A percentile compares a stretch with the other conserved stretches of the same genome.
Evolutionary conservation across 2,329 filamentous ascomycete genomes (phyloP).

Genomic region (Colletotrichum agaves): DNA sequence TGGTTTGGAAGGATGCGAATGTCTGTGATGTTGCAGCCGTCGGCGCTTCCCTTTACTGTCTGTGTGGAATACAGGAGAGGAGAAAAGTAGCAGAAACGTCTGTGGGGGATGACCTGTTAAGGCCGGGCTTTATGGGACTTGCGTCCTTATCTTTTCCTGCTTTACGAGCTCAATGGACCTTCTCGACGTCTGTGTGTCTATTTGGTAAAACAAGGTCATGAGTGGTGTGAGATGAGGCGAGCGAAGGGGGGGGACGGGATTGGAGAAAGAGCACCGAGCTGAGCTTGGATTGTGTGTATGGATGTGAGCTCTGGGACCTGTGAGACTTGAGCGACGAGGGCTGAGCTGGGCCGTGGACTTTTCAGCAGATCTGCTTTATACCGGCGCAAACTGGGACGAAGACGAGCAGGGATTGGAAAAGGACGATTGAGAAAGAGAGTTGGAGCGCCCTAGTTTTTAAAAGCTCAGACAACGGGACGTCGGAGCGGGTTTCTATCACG

Average conservation of each 20-base stretch:
- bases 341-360: conserved; percentile 9
- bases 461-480: conserved; percentile 29
- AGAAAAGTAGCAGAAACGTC: conserved; percentile 14
- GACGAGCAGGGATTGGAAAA: conserved; percentile 1
- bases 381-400: conserved; percentile 10
- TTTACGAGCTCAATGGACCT: conserved; percentile 5
- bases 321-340: not conserved
- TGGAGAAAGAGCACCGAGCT: not conserved
- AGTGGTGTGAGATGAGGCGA: conserved; percentile 21
- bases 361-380: not conserved
- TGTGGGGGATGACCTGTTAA: conserved; percentile 24
- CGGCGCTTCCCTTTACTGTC: conserved; percentile 11
- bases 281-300: not conserved
- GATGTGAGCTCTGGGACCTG: not conserved
- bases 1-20: conserved; percentile 7
- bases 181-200: conserved; percentile 27
- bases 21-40: conserved; percentile 32
- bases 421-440: conserved; percentile 2
- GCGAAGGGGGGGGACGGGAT: not conserved
- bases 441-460: conserved; percentile 21
- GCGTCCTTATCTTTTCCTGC: not conserved
- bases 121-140: conserved; percentile 33
- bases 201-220: conserved; percentile 29
- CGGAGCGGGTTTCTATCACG: conserved; percentile 29
- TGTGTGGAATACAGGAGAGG: conserved; percentile 3